Base-by-base conservation (phyloP, 2,329 filamentous ascomycete species). In the Penicillium concentricum region DNA sequence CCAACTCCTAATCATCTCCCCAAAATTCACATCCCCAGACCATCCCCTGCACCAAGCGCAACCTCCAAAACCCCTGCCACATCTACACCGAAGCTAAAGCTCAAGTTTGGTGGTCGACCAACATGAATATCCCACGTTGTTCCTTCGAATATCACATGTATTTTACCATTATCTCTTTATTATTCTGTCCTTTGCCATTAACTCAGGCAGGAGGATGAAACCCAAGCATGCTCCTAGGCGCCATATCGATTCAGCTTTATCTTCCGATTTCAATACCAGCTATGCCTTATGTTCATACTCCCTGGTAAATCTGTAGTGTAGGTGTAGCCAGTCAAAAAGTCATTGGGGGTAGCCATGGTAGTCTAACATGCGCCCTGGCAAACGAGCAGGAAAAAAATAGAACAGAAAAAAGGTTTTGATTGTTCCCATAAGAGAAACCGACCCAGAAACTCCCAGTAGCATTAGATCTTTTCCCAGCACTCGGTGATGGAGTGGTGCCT, bases 81-180 rank as follows among this genome's bases (percentile, higher is more conserved):
- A 26, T 63, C 69, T 22, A 70, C 73, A 4, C 67, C 74, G 12
- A 79, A 78, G 61, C 62, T 79, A 18, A 79, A 78, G 63, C 61
- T 77, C 50, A 77, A 75, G 54, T 65, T 76, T 49, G 71, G 69
- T 50, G 64, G 68, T 43, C 68, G 70, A 58, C 61, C 64, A 41
- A 71, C 73, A 67, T 73, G 64, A 62, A 32, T 35, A 43, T 39
- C 46, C 39, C 24, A 57, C 55, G 22, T 41, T 54, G 44, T 47
- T 54, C n/a, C 42, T 54, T 54, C 41, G 18, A 49, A 32, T 49
- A 41, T 56, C 37, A 42, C 63, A 56, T 67, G 62, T 61, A 62
- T 56, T 62, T 38, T 61, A 56, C 42, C 37, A 35, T 39, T 59
- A 60, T 41, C 32, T 43, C 34, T 51, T 57, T 43, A 42, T 61